Conservation (phyloP, 805 yeast genomes). For the Saccharomycopsis olivae region DNA sequence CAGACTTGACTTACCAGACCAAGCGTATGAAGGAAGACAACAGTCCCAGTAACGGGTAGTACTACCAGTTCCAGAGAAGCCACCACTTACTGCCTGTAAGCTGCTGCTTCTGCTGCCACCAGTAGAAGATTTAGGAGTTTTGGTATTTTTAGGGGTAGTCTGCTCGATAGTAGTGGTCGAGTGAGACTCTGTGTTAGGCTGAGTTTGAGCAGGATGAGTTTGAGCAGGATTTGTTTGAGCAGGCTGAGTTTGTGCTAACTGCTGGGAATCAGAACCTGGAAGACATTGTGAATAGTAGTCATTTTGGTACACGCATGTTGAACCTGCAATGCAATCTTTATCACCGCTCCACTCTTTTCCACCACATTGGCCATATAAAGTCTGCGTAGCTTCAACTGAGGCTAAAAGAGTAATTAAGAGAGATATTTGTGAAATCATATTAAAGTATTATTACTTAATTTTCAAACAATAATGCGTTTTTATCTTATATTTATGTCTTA, state of each 20-base stretch:
- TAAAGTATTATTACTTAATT: too few species aligned
- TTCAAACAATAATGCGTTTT: too few species aligned
- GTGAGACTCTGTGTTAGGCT: background rate
- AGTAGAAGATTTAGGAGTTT: background rate
- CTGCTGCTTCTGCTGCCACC: background rate
- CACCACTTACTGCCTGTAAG: background rate
- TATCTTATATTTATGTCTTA: too few species aligned
- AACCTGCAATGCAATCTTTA: background rate
- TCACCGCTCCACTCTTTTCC: background rate
- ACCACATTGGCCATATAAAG: background rate
- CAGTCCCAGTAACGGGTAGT: conserved; percentile 15
- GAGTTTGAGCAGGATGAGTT: background rate
- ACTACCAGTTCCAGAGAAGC: conserved; percentile 7
- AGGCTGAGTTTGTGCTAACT: background rate
- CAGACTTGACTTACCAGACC: conserved; percentile 7
- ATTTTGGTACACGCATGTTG: background rate
- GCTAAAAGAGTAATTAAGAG: too few species aligned
- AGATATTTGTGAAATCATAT: too few species aligned
- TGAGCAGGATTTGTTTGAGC: background rate
- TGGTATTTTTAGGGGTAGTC: background rate
- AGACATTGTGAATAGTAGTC: background rate
- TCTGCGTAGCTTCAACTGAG: too few species aligned
- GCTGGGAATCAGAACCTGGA: background rate
- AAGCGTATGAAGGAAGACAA: conserved; percentile 13
- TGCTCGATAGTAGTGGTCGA: background rate